Conservation (phyloP, 176 grass and related monocot species). For the Pontederia crassipes region DNA sequence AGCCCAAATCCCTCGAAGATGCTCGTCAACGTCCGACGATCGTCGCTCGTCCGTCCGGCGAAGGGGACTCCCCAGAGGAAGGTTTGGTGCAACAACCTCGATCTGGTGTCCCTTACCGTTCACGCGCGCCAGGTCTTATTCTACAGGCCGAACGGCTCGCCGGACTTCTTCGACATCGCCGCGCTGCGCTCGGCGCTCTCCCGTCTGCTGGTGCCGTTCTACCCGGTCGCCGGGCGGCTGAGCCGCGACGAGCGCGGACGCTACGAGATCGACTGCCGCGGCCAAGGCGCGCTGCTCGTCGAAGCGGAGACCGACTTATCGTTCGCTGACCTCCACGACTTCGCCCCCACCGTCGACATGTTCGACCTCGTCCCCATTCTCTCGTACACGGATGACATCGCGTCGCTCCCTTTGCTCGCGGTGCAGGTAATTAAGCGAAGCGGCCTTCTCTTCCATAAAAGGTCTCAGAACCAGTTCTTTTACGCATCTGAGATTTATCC, state of each 20-base stretch:
- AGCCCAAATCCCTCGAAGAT: too few relatives aligned
- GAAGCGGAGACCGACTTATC: slow-evolving; percentile 33
- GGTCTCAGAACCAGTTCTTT: neutral
- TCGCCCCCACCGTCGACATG: slow-evolving; percentile 34
- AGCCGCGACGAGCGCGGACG: slow-evolving; percentile 2
- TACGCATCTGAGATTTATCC: neutral
- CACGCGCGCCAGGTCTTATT: too few relatives aligned
- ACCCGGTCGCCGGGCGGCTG: slow-evolving; percentile 56
- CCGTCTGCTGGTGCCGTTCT: slow-evolving; percentile 40
- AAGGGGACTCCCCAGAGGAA: too few relatives aligned
- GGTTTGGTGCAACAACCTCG: too few relatives aligned
- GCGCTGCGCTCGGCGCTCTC: too few relatives aligned
- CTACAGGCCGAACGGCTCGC: too few relatives aligned
- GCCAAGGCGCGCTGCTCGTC: slow-evolving; percentile 44
- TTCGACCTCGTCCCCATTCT: slow-evolving; percentile 40
- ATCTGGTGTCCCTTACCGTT: too few relatives aligned
- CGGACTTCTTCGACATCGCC: too few relatives aligned
- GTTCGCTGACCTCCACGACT: slow-evolving; percentile 35
- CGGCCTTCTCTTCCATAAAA: neutral
- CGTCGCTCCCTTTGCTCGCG: slow-evolving; percentile 57
- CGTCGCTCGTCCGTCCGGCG: too few relatives aligned
- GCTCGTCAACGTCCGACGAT: too few relatives aligned
- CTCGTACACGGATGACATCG: slow-evolving; percentile 63
- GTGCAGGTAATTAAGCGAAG: slow-evolving; percentile 37
- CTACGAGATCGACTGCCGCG: slow-evolving; percentile 49